Conservation (phyloP, 139 green algal genomes). For the Volvox africanus region DNA sequence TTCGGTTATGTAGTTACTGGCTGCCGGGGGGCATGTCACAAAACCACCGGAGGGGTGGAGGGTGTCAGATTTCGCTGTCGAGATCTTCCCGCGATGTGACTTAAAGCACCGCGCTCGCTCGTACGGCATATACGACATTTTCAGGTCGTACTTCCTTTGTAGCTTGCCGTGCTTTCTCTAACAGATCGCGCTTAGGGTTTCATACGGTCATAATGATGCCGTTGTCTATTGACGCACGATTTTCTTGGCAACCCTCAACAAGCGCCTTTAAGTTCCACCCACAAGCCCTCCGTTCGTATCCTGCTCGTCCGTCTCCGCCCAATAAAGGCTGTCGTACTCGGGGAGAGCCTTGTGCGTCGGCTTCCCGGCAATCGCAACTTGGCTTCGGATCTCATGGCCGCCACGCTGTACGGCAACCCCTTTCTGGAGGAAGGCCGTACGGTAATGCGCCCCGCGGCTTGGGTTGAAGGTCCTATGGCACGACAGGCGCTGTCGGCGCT, state of each 20-base stretch:
- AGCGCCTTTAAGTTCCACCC: not conserved
- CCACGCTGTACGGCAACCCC: not conserved
- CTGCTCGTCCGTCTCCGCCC: not conserved
- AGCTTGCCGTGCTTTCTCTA: not conserved
- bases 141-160: too few relatives aligned
- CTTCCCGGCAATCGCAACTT: slow-evolving; percentile 48
- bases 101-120: too few relatives aligned
- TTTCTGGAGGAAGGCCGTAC: slow-evolving; percentile 36
- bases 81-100: not conserved
- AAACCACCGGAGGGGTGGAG: not conserved
- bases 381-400: slow-evolving; percentile 32
- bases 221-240: not conserved
- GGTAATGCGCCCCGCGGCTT: slow-evolving; percentile 30
- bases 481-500: slow-evolving; percentile 6
- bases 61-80: not conserved
- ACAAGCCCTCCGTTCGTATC: too few relatives aligned
- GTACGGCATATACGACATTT: too few relatives aligned
- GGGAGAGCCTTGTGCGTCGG: slow-evolving; percentile 56
- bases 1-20: not conserved
- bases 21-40: not conserved
- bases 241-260: not conserved
- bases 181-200: not conserved
- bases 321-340: slow-evolving; percentile 55
- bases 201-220: not conserved
- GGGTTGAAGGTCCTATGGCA: not conserved